Evolutionary conservation across 371 early-diverging fungal genomes (phyloP), one percentile per base, ranked within the genome.

Genomic region (Rhizopus stolonifer): DNA sequence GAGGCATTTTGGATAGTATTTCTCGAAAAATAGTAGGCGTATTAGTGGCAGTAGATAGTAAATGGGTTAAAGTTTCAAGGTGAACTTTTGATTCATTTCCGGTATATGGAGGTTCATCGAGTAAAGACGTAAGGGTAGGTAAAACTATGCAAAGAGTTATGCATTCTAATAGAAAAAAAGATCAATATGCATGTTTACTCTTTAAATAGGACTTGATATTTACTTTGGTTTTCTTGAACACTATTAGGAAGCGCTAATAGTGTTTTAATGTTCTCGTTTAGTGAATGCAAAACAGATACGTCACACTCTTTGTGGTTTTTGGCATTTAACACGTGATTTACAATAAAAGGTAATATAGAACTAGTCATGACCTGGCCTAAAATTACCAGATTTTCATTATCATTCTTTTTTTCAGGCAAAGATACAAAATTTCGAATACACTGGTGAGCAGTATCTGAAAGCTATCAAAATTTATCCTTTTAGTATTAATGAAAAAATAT

Each of bases 251-350:
- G 38, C 14, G 54, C 45, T n/a, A 71, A 31, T 21, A 80, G 43
- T 7, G 77, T 76, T 25, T 74, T 74, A 21, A 70, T 74, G 32
- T 74, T 68, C 51, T 80, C 77, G 38, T 69, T 65, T 7, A 72
- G 31, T 1, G 62, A 18, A 1, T 31, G 26, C 4, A 64, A 18
- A 11, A 29, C 23, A n/a, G 38, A 38, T 36, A n/a, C 14, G 25
- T 61, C 60, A 24, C 47, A 56, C 10, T 15, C 10, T 21, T 49
- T 46, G 13, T 43, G 49, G 1, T 57, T 48, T 26, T 56, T 74
- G 25, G 49, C 54, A 10, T 56, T 40, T 17, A 78, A 39, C 6
- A 69, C 34, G 19, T 64, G 72, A 9, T 59, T 36, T 3, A 74
- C 55, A 33, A 76, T 39, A 26, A 57, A 56, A 8, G 81, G 65